Evolutionary conservation across 345 rosid genomes (phyloP).

Genomic region (Garcia nutans): DNA sequence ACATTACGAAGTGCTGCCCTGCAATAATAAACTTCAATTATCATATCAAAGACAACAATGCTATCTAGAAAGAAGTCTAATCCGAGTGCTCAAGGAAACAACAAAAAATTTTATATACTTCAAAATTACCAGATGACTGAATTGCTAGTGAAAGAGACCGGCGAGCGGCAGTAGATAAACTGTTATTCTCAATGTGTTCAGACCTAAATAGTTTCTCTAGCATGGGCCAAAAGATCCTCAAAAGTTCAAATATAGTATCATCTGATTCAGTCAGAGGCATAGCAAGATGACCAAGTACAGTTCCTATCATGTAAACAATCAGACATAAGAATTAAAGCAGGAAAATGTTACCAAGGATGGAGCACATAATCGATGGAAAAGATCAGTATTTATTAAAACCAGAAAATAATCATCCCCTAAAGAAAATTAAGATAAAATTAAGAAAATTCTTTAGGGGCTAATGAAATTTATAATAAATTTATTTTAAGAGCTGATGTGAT

Average conservation of each 20-base stretch:
- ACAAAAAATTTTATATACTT: constrained; percentile 8
- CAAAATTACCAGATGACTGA: constrained; percentile 75
- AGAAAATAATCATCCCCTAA: neutral
- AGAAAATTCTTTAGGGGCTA: too few relatives aligned
- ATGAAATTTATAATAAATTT: too few relatives aligned
- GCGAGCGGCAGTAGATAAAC: constrained; percentile 79
- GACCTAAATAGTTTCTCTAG: constrained; percentile 81
- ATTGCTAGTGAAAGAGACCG: constrained; percentile 91
- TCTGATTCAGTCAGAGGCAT: constrained; percentile 48
- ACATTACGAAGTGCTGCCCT: constrained; percentile 81
- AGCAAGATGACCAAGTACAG: constrained; percentile 76
- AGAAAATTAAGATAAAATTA: too few relatives aligned
- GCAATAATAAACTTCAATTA: constrained; percentile 35
- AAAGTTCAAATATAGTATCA: constrained; percentile 59
- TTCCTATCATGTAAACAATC: constrained; percentile 64
- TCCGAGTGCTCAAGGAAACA: constrained; percentile 16
- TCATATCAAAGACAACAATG: neutral
- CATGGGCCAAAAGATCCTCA: constrained; percentile 87
- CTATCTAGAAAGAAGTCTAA: constrained; percentile 16
- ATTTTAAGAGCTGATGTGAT: too few relatives aligned
- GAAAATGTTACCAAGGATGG: neutral
- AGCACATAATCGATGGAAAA: neutral
- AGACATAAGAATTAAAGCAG: neutral
- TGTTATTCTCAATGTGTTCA: constrained; percentile 77
- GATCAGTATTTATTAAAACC: neutral